Evolutionary conservation across 2,329 filamentous ascomycete species (phyloP).

Genomic region (Hypoxylon sp.): DNA sequence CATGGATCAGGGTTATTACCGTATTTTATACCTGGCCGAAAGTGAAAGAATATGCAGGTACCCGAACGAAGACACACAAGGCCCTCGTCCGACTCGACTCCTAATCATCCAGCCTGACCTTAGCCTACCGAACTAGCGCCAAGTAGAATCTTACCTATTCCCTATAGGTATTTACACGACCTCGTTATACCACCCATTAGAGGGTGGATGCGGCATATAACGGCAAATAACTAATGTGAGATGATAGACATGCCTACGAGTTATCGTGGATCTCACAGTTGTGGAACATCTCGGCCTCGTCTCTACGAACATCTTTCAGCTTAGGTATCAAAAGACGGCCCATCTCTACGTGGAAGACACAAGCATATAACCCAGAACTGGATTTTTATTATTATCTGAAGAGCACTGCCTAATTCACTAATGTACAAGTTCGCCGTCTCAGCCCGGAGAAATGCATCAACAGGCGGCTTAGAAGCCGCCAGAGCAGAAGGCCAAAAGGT

Average conservation of each 20-base stretch:
- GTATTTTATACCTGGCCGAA: constrained; percentile 4
- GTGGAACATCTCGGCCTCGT: not conserved
- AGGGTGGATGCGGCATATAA: not conserved
- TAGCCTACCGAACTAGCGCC: constrained; percentile 15
- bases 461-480: not conserved
- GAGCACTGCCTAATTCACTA: constrained; percentile 1
- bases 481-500: not conserved
- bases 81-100: not conserved
- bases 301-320: not conserved
- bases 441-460: not conserved
- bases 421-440: not conserved
- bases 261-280: no score
- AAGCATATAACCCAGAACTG: not conserved
- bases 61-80: constrained; percentile 21
- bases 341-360: not conserved
- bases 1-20: not conserved
- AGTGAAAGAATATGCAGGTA: constrained; percentile 38
- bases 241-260: no score
- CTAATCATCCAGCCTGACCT: no score
- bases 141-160: not conserved
- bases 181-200: not conserved
- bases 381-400: constrained; percentile 8
- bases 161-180: not conserved
- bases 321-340: no score
- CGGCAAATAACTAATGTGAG: no score